Base-by-base conservation (phyloP, 1,284 basidiomycete genomes). In the Xerocomus minutiporus region DNA sequence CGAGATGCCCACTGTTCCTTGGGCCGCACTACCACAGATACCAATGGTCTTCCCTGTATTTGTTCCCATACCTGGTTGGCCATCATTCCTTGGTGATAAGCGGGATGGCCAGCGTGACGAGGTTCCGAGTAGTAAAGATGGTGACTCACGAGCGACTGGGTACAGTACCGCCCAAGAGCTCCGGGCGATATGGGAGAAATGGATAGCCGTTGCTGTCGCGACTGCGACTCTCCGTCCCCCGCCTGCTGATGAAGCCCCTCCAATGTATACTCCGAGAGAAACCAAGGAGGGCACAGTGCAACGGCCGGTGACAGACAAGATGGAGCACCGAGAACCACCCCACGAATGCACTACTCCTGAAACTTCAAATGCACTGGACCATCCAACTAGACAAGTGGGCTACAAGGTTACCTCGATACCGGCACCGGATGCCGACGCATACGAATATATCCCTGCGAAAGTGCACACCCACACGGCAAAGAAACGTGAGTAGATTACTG, bases 11-110 rank as follows among this genome's bases (percentile, higher is more conserved):
- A 71, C 73, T 29, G 77, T 81, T 45, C 77, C 79, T n/a, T 88
- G 86, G 86, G 79, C 71, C 41, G 78, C 78, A 17, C 68, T 89
- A 12, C 84, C 83, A 3, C 85, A 88, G 57, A 79, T 90, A 53
- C 86, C 86, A 0, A 76, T 87, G 67, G 84, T 87, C n/a, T 88
- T 90, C 76, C 86, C 88, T 5, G 78, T 90, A 35, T 79, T 85
- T 56, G 80, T 90, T 12, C 86, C 88, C 2, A 80, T 84, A 64
- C 78, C 83, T 35, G 77, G 75, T n/a, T 83, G 85, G 76, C 78
- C 83, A 8, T 77, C 79, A 8, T 79, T 86, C 65, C 72, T 83
- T 53, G 76, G 79, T 53, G 78, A 83, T 29, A 73, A 70, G 55
- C 74, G 71, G 48, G 63, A 65, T 29, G 64, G 62, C 26, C 40